phyloP scores from a whole-genome alignment of 1,284 basidiomycete genomes.

The Irpex lacteus region DNA sequence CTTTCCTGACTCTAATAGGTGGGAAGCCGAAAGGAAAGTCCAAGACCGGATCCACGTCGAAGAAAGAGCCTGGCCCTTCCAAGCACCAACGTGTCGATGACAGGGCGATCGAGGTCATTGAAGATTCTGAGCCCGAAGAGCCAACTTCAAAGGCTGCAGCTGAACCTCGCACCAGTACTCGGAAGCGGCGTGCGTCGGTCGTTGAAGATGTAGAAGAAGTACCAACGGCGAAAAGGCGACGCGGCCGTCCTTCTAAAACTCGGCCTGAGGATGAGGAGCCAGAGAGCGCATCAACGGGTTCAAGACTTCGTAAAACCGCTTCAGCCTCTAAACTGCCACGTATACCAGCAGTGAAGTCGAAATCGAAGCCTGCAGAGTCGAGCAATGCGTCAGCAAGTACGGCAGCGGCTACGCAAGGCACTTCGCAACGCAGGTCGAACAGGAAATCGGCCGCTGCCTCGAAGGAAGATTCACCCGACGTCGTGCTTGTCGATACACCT shows the following conservation, averaged over 20 bases:
- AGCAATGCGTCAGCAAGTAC: not conserved
- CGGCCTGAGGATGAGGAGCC: conserved; percentile 2
- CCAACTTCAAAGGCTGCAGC: not conserved
- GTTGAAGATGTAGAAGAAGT: conserved; percentile 4
- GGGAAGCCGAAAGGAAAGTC: conserved; percentile 9
- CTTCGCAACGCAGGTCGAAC: not conserved
- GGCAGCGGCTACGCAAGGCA: not conserved
- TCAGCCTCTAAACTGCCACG: not conserved
- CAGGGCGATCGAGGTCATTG: conserved; percentile 23
- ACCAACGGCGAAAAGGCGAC: conserved; percentile 2
- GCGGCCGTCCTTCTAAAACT: conserved; percentile 1
- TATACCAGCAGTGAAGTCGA: not conserved
- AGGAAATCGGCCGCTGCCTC: not conserved
- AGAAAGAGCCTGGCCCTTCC: conserved; percentile 6
- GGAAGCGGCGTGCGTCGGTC: conserved; percentile 20
- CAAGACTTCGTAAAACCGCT: not conserved
- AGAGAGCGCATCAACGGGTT: not conserved
- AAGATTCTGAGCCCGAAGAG: conserved; percentile 8
- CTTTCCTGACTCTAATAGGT: not conserved
- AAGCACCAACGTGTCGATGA: conserved; percentile 9
- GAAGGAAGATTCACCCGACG: not conserved
- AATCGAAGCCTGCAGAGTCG: not conserved
- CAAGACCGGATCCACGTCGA: not conserved
- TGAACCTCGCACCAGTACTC: not conserved
- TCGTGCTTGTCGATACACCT: not conserved